A percentile compares a stretch with the other conserved stretches of the same genome.
These are phyloP conservation scores for Manihot esculenta DNA, from an alignment of 441 rosid species.

Conservation along the genomic window DNA sequence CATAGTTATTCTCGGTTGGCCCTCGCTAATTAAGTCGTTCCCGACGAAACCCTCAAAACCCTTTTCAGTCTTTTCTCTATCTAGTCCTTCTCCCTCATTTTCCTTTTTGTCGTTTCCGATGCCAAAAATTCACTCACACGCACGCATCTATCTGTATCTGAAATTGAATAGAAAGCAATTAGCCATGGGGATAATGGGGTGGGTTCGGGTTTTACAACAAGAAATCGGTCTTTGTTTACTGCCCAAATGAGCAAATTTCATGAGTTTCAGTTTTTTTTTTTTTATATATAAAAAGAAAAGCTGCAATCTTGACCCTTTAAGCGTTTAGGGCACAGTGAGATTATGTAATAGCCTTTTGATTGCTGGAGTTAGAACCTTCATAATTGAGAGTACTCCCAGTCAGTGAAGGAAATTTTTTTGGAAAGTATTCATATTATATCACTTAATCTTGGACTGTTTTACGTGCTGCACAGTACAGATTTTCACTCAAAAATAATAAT, in stretches of 20 bases:
- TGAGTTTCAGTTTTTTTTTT: slow-evolving; percentile 21
- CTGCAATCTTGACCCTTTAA: slow-evolving; percentile 22
- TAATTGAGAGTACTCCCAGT: no score
- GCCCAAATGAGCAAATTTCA: slow-evolving; percentile 7
- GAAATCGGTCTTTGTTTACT: no score
- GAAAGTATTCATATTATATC: no score
- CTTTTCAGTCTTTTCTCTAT: slow-evolving; percentile 26
- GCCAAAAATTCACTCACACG: slow-evolving; percentile 9
- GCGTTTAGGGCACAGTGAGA: background rate
- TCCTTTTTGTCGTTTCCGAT: slow-evolving; percentile 28
- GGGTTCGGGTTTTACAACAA: background rate
- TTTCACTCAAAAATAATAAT: no score
- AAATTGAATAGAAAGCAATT: background rate
- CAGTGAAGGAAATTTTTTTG: no score
- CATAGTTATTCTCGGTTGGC: slow-evolving; percentile 31
- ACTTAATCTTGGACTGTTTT: no score
- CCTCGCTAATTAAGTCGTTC: no score
- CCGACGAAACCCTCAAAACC: slow-evolving; percentile 25
- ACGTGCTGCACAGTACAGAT: no score
- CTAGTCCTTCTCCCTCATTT: no score
- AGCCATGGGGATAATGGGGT: no score
- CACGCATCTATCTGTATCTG: background rate
- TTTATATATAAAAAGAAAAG: no score
- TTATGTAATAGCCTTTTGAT: slow-evolving; percentile 5
- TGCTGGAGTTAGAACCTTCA: background rate